phyloP scores from a whole-genome alignment of 352 stramenopile species.

The Globisporangium viniferum region DNA sequence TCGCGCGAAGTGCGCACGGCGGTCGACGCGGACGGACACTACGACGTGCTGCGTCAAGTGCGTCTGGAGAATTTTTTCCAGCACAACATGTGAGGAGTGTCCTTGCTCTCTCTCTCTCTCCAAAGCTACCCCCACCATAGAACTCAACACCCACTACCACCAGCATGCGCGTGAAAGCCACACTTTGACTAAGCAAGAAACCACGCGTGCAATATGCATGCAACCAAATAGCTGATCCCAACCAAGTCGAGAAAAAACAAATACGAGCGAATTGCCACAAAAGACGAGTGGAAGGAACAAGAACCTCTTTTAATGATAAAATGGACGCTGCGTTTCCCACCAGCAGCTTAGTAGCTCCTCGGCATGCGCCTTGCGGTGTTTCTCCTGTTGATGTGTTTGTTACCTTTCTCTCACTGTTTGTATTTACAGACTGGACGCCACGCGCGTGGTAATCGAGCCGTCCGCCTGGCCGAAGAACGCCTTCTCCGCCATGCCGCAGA shows the following conservation, averaged over 20 bases:
- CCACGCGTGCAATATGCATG: neutral
- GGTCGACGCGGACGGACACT: constrained; percentile 67
- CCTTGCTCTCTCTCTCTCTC: too few species aligned
- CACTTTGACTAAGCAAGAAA: neutral
- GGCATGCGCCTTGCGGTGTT: neutral
- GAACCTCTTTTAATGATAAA: neutral
- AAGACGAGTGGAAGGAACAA: neutral
- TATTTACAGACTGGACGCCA: constrained; percentile 26
- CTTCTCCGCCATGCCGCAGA: constrained; percentile 87
- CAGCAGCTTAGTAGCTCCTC: neutral
- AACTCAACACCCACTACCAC: neutral
- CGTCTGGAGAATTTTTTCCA: constrained; percentile 72
- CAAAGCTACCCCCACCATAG: neutral
- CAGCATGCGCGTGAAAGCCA: neutral
- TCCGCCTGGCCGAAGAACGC: constrained; percentile 86
- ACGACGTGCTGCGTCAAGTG: constrained; percentile 71
- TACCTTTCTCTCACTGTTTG: neutral
- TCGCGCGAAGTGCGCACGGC: constrained; percentile 65
- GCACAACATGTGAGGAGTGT: constrained; percentile 11
- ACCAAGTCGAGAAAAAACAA: neutral
- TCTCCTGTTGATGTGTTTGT: neutral
- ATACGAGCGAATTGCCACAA: neutral
- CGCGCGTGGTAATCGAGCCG: constrained; percentile 71
- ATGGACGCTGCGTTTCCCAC: neutral
- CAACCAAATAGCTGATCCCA: neutral